phyloP scores from a whole-genome alignment of 257 asterid genomes.

The Solanum sitiens region DNA sequence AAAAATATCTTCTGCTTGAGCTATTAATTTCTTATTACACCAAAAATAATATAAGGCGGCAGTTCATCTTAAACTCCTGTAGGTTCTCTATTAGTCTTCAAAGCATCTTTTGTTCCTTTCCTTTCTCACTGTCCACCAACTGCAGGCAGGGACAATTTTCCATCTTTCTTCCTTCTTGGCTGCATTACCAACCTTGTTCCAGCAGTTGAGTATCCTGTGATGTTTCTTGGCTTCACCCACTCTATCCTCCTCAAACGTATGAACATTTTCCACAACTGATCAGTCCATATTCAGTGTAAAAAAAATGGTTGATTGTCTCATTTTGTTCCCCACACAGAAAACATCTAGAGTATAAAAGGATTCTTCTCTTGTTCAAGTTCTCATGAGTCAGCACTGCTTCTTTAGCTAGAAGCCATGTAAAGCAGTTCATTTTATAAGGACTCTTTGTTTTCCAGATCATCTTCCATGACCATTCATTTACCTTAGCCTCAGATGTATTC shows the following conservation, averaged over 20 bases:
- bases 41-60: background rate
- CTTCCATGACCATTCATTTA: background rate
- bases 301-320: background rate
- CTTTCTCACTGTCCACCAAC: background rate
- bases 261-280: background rate
- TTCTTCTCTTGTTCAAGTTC: background rate
- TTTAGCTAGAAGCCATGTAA: background rate
- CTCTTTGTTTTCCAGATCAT: background rate
- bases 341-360: background rate
- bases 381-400: background rate
- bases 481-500: background rate
- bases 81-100: background rate
- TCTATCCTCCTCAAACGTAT: background rate
- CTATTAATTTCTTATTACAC: background rate
- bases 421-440: background rate
- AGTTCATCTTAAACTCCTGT: background rate
- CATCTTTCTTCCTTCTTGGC: background rate
- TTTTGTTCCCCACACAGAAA: background rate
- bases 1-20: background rate
- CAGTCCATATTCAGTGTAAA: background rate
- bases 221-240: background rate
- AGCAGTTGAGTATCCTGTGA: background rate
- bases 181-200: background rate
- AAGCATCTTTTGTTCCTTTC: background rate
- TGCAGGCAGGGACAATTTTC: background rate